phyloP scores from a whole-genome alignment of 2,329 filamentous ascomycete genomes.

The Colletotrichum tanaceti region DNA sequence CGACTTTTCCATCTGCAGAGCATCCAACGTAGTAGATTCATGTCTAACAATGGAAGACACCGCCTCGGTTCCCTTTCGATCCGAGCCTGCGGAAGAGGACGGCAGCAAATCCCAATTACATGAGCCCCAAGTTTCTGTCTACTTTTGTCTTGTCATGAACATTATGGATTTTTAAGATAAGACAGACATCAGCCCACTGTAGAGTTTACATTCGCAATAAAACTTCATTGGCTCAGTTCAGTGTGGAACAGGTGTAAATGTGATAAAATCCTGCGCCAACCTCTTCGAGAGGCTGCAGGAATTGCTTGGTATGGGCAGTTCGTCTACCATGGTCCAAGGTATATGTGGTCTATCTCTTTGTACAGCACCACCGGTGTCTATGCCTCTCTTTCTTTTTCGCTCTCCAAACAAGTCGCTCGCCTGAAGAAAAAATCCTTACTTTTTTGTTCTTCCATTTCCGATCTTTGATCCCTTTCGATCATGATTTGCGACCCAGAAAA shows the following conservation, averaged over 20 bases:
- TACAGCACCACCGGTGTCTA: slow-evolving; percentile 8
- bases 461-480: background rate
- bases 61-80: too few relatives aligned
- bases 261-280: slow-evolving; percentile 5
- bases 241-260: background rate
- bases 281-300: slow-evolving; percentile 2
- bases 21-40: too few relatives aligned
- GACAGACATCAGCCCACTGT: too few relatives aligned
- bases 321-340: slow-evolving; percentile 7
- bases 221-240: background rate
- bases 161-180: too few relatives aligned
- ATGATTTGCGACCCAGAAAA: background rate
- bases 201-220: too few relatives aligned
- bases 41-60: too few relatives aligned
- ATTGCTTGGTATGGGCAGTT: background rate
- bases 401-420: slow-evolving; percentile 12
- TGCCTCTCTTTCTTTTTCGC: background rate
- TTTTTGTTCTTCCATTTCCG: slow-evolving; percentile 15
- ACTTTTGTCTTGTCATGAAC: too few relatives aligned
- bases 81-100: too few relatives aligned
- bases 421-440: slow-evolving; percentile 9
- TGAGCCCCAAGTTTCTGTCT: too few relatives aligned
- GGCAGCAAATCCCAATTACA: too few relatives aligned
- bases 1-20: background rate
- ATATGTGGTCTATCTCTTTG: slow-evolving; percentile 30